Base-by-base conservation (phyloP, 2,329 filamentous ascomycete species). In the Escovopsis sp. region DNA sequence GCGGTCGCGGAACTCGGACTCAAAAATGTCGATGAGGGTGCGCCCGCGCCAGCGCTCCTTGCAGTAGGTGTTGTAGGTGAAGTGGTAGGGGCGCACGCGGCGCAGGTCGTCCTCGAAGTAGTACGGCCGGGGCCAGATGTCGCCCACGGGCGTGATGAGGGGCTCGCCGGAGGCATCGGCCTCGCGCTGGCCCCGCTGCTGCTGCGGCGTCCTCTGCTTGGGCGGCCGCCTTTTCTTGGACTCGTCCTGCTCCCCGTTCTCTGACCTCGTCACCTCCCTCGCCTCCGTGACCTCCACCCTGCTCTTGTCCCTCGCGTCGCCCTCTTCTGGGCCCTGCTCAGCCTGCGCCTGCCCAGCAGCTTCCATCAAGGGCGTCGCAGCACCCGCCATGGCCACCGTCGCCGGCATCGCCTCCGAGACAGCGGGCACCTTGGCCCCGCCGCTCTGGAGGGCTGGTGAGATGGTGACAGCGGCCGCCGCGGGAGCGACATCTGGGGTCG, bases 31-130 rank as follows among this genome's bases (percentile, higher is more conserved):
- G 35, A 94, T 65, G 32, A 98, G 63, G 40, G 72, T 69, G 27
- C 84, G 70, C 23, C 79, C 83, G 36, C 88, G 72, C 90, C 90
- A 98, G 56, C 90, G 70, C 60, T 94, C 72, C 60, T 96, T 98
- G 65, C 83, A 90, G 61, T 75, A 85, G 0, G 88, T 94, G 53
- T 94, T 92, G 65, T 94, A 94, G 3, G 87, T 94, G 56, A 70
- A 94, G 54, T 90, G 76, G 53, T 98, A 96, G 4, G 88, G 88
- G 30, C 68, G 69, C 23, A 94, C 79, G 43, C 85, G 77, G 34
- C 87, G 78, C 41, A 98, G 62, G 8, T 83, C 86, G 46, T 79
- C 78, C 47, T 94, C 79, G 42, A 94, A 66, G 48, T 79, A 80
- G 58, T 94, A 96, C 1, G 85, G 86, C 38, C 62, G 60, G 8